A percentile compares a stretch with the other conserved stretches of the same genome.
Conservation (phyloP, 495 filamentous ascomycete genomes). For the Xylaria grammica region DNA sequence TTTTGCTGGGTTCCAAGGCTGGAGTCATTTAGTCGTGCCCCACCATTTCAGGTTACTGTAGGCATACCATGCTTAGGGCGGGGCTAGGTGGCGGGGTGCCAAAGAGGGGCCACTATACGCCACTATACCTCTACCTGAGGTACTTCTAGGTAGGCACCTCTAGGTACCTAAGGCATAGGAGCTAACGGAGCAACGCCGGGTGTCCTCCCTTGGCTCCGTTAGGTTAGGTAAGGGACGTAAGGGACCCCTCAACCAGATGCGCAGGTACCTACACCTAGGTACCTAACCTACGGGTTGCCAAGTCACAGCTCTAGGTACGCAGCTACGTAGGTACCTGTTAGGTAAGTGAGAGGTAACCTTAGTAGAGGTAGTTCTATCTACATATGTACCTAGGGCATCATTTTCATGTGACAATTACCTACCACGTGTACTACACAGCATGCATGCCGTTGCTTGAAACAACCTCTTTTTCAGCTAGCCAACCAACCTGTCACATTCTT, state of each 20-base stretch:
- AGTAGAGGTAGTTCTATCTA: no score
- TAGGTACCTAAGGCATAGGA: neutral
- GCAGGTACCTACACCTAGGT: no score
- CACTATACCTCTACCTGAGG: neutral
- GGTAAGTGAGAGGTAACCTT: no score
- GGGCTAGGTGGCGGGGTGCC: conserved; percentile 4
- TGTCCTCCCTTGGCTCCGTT: no score
- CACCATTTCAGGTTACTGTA: conserved; percentile 30
- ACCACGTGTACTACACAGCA: conserved; percentile 13
- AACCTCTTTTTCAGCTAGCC: neutral
- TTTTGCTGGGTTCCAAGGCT: conserved; percentile 27
- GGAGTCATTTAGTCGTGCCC: conserved; percentile 40
- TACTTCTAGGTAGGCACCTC: neutral
- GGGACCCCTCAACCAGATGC: neutral
- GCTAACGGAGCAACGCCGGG: no score
- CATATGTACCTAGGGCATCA: no score
- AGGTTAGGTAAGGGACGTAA: no score
- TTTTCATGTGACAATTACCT: conserved; percentile 24
- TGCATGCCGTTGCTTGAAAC: neutral
- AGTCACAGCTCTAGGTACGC: neutral
- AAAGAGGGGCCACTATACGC: neutral
- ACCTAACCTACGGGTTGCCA: neutral
- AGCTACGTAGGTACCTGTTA: no score
- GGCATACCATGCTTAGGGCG: neutral
- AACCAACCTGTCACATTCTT: neutral